phyloP scores from a whole-genome alignment of 768 basidiomycete species.

The Trichaptum fuscoviolaceum region DNA sequence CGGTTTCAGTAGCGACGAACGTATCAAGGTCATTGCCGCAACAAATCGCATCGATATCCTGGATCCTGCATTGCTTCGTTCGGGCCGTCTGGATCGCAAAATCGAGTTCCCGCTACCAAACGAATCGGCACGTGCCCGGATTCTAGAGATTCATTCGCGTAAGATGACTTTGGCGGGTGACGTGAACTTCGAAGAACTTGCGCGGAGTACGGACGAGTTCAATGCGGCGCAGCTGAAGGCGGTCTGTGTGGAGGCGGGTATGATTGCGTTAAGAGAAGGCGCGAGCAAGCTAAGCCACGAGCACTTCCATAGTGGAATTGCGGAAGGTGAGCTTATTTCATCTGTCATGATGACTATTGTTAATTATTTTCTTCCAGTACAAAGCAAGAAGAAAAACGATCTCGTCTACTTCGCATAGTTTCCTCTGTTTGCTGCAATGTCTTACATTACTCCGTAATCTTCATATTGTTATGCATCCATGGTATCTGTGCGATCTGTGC shows the following conservation, averaged over 20 bases:
- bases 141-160: constrained; percentile 93
- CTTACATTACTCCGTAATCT: not conserved
- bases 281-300: constrained; percentile 87
- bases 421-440: not conserved
- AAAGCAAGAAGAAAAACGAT: constrained; percentile 99
- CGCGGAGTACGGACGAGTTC: constrained; percentile 96
- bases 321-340: constrained; percentile 57
- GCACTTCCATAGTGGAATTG: constrained; percentile 90
- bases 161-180: constrained; percentile 88
- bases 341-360: constrained; percentile 4
- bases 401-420: constrained; percentile 87
- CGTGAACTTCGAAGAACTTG: constrained; percentile 96
- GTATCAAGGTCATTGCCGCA: constrained; percentile 98
- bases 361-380: constrained; percentile 50
- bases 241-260: constrained; percentile 98
- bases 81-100: constrained; percentile 95
- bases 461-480: not conserved
- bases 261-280: constrained; percentile 95
- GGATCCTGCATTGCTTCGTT: constrained; percentile 96
- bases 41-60: constrained; percentile 99
- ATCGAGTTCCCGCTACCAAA: constrained; percentile 98
- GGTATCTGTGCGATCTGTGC: too few relatives aligned
- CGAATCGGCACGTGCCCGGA: constrained; percentile 92
- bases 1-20: constrained; percentile 93
- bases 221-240: constrained; percentile 97